Evolutionary conservation across 768 basidiomycete genomes (phyloP).

Genomic region (Naganishia vaughanmartiniae): DNA sequence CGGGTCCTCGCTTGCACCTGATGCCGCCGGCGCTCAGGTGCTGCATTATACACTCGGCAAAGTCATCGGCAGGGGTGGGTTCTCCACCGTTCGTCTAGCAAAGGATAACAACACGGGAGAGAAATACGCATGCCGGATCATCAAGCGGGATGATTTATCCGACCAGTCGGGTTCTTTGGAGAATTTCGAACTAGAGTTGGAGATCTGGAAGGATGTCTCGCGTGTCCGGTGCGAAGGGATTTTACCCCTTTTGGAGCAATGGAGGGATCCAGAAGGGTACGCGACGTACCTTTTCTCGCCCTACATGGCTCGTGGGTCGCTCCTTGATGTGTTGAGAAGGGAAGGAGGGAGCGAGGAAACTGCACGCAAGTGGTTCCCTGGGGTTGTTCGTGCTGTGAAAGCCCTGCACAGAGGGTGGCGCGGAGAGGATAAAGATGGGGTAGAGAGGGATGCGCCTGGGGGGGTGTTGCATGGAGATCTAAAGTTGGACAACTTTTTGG

Average conservation of each 20-base stretch:
- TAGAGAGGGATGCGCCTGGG: conserved; percentile 58
- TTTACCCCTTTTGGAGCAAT: conserved; percentile 48
- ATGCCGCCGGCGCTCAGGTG: conserved; percentile 67
- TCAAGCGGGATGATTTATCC: conserved; percentile 54
- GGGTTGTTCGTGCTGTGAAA: conserved; percentile 49
- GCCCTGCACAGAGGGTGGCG: conserved; percentile 40
- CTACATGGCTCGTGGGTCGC: conserved; percentile 45
- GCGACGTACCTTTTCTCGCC: conserved; percentile 51
- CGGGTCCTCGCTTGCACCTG: conserved; percentile 43
- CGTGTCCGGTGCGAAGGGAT: conserved; percentile 45
- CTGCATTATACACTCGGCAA: conserved; percentile 72
- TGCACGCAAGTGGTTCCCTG: conserved; percentile 50
- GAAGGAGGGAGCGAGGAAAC: conserved; percentile 49
- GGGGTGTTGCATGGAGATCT: conserved; percentile 85
- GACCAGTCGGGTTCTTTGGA: conserved; percentile 50
- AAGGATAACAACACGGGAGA: conserved; percentile 63
- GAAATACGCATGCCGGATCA: conserved; percentile 78
- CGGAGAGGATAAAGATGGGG: conserved; percentile 35
- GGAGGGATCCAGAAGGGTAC: conserved; percentile 36
- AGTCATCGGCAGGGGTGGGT: conserved; percentile 74
- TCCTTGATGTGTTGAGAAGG: conserved; percentile 49
- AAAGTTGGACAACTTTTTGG: conserved; percentile 94
- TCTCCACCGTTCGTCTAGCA: conserved; percentile 74
- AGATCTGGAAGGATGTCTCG: conserved; percentile 37
- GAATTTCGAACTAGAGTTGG: conserved; percentile 50